A percentile compares a stretch with the other conserved stretches of the same genome.
Evolutionary conservation across 2,329 filamentous ascomycete genomes (phyloP).

Genomic region (Colletotrichum sp.): DNA sequence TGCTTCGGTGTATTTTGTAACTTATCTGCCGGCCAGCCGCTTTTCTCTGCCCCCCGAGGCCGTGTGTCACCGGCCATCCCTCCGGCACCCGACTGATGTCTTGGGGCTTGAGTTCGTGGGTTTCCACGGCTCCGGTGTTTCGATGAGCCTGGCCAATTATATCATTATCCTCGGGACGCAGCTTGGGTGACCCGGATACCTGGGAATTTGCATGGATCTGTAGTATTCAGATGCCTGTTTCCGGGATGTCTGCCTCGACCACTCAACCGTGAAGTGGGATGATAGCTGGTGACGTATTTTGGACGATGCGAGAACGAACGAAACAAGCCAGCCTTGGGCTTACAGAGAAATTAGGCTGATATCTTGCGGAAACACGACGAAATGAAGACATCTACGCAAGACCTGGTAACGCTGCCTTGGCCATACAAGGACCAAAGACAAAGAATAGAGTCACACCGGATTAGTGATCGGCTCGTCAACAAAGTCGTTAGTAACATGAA

Average conservation of each 20-base stretch:
- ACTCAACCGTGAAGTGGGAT: background rate
- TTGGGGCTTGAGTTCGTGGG: background rate
- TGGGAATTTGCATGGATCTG: background rate
- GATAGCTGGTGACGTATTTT: background rate
- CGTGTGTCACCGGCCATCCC: background rate
- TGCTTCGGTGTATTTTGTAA: background rate
- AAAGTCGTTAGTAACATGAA: background rate
- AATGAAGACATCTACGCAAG: background rate
- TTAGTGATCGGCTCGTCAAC: background rate
- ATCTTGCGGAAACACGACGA: background rate
- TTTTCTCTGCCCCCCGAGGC: background rate
- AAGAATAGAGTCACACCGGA: background rate
- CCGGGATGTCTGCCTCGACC: background rate
- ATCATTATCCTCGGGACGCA: background rate
- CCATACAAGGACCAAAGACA: too few species aligned
- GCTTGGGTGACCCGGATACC: background rate
- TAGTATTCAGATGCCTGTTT: background rate
- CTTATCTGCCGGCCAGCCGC: background rate
- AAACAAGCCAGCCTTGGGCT: rapidly evolving
- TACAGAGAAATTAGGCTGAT: rapidly evolving
- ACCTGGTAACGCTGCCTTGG: background rate
- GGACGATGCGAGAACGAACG: background rate
- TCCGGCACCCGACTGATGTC: background rate
- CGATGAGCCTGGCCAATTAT: background rate
- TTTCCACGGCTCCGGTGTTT: background rate